A percentile compares a stretch with the other conserved stretches of the same genome.
Evolutionary conservation across 2,329 filamentous ascomycete species (phyloP).

Genomic region (Myrmaecium sp.): DNA sequence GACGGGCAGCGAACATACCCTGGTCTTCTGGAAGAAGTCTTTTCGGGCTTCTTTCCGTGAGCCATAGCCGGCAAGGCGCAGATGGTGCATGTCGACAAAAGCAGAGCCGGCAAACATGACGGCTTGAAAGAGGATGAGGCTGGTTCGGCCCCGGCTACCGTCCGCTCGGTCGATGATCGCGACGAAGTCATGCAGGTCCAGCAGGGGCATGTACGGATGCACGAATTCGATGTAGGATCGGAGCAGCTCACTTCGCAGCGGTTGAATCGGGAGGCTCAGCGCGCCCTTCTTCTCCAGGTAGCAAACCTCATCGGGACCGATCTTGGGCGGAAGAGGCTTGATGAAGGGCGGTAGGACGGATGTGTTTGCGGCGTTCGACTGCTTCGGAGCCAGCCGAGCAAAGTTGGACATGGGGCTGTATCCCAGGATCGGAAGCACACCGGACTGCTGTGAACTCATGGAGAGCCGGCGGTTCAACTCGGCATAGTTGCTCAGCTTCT

Average conservation of each 20-base stretch:
- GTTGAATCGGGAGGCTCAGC: constrained; percentile 52
- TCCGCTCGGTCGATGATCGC: constrained; percentile 46
- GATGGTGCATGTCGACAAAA: constrained; percentile 64
- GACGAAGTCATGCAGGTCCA: constrained; percentile 49
- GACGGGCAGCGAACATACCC: constrained; percentile 36
- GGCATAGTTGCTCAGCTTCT: constrained; percentile 23
- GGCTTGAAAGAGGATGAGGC: constrained; percentile 78
- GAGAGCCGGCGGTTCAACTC: constrained; percentile 29
- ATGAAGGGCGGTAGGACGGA: constrained; percentile 59
- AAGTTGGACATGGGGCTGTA: constrained; percentile 19
- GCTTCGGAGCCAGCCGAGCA: constrained; percentile 32
- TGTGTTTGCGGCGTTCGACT: constrained; percentile 19
- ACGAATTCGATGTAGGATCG: constrained; percentile 77
- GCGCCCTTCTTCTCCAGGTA: constrained; percentile 77
- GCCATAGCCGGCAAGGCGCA: constrained; percentile 61
- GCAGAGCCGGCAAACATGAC: constrained; percentile 89
- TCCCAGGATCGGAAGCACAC: constrained; percentile 17
- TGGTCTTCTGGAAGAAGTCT: constrained; percentile 74
- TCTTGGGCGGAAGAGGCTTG: constrained; percentile 58
- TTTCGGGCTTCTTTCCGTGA: constrained; percentile 70
- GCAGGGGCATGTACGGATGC: constrained; percentile 81
- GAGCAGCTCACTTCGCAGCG: constrained; percentile 64
- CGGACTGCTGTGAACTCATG: constrained; percentile 19
- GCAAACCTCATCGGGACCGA: constrained; percentile 64
- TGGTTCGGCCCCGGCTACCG: constrained; percentile 54